These are phyloP conservation scores for Rhodosporidiobolus sp. DNA, from an alignment of 768 basidiomycete species.

Conservation along the genomic window DNA sequence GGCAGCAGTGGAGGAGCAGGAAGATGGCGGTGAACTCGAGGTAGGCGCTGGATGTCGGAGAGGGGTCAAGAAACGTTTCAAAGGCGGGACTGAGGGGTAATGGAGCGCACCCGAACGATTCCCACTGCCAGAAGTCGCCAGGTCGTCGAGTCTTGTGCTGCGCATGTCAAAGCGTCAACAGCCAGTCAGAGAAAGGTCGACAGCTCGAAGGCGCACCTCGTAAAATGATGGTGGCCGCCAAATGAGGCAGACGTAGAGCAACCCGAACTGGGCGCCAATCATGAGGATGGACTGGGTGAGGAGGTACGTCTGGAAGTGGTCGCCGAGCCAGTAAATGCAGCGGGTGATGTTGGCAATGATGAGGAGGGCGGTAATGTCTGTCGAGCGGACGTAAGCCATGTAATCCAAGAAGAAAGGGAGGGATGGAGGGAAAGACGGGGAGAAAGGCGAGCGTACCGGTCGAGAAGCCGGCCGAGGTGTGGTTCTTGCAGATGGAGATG, in stretches of 20 bases:
- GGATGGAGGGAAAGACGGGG: too few species aligned
- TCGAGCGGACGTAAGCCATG: too few species aligned
- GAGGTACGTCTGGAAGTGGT: constrained; percentile 36
- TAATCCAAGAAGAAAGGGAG: too few species aligned
- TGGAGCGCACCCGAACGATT: constrained; percentile 1
- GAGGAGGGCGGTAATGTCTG: constrained; percentile 36
- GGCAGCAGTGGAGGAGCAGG: constrained; percentile 23
- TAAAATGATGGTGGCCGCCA: constrained; percentile 12
- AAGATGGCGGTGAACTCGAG: constrained; percentile 39
- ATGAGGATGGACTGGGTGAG: constrained; percentile 40
- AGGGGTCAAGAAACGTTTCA: background rate
- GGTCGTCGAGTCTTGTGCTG: constrained; percentile 10
- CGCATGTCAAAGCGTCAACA: too few species aligned
- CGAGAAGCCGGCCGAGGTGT: constrained; percentile 35
- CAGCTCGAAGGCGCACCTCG: background rate
- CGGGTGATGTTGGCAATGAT: constrained; percentile 40
- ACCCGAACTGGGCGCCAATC: constrained; percentile 26
- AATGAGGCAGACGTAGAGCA: constrained; percentile 41
- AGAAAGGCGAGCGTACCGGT: background rate
- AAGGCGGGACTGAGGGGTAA: too few species aligned
- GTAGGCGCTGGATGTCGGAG: constrained; percentile 9
- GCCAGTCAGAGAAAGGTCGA: too few species aligned
- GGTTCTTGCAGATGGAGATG: constrained; percentile 33
- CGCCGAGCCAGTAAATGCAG: constrained; percentile 36
- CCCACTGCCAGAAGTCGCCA: constrained; percentile 37